Evolutionary conservation across 1,284 basidiomycete genomes (phyloP).

Genomic region (Leccinum angustisporum): DNA sequence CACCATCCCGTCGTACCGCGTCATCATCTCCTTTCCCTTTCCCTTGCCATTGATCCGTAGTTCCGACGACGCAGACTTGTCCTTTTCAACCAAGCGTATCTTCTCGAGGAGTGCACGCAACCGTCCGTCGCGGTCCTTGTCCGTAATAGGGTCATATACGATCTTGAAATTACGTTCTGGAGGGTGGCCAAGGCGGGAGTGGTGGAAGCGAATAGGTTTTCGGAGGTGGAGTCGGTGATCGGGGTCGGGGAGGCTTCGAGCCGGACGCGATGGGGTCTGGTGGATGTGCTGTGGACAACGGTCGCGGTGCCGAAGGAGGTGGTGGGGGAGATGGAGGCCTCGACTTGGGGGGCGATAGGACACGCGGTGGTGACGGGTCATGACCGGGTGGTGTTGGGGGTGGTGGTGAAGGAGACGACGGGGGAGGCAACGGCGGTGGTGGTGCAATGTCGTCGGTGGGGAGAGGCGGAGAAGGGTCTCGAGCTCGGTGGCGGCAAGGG

Average conservation of each 20-base stretch:
- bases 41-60: constrained; percentile 59
- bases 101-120: constrained; percentile 54
- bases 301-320: constrained; percentile 28
- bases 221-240: constrained; percentile 19
- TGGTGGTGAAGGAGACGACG: constrained; percentile 14
- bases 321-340: constrained; percentile 22
- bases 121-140: constrained; percentile 45
- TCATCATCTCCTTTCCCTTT: constrained; percentile 59
- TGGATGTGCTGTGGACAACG: constrained; percentile 18
- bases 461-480: too few relatives aligned
- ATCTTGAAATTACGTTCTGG: constrained; percentile 54
- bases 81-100: constrained; percentile 42
- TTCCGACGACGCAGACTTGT: constrained; percentile 30
- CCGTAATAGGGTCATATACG: constrained; percentile 59
- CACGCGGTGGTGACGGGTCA: constrained; percentile 20
- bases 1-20: constrained; percentile 57
- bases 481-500: too few relatives aligned
- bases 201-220: constrained; percentile 39
- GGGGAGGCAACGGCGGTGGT: background rate
- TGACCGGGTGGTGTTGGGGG: constrained; percentile 15
- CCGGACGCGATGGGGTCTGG: constrained; percentile 32
- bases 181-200: constrained; percentile 49
- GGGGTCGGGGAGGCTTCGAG: constrained; percentile 21
- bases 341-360: constrained; percentile 9
- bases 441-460: too few relatives aligned